Evolutionary conservation across 164 flowering plant species (phyloP).

Genomic region (Aristolochia contorta): DNA sequence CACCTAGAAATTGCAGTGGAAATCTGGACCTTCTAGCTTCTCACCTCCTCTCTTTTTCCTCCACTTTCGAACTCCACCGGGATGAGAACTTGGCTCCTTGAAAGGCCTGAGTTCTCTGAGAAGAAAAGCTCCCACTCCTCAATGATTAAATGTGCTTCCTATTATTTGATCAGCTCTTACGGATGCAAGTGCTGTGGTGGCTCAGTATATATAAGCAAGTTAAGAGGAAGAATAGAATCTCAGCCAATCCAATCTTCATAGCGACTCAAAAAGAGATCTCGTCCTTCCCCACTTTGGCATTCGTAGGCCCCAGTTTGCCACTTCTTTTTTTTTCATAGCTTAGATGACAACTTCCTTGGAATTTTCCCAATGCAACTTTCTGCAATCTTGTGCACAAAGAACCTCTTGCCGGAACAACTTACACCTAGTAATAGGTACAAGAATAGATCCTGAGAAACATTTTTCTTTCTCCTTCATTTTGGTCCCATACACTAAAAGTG

Average conservation of each 20-base stretch:
- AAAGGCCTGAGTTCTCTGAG: too few relatives aligned
- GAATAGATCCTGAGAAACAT: constrained; percentile 49
- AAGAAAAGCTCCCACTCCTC: too few relatives aligned
- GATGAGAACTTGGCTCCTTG: too few relatives aligned
- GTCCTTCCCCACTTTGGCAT: constrained; percentile 33
- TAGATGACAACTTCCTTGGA: constrained; percentile 20
- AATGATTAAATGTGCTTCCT: constrained; percentile 6
- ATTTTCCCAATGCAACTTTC: constrained; percentile 24
- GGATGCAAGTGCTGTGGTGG: constrained; percentile 11
- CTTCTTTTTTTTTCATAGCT: constrained; percentile 28
- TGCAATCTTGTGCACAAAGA: constrained; percentile 6
- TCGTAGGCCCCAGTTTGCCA: constrained; percentile 22
- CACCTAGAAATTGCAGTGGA: neutral
- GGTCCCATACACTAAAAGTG: constrained; percentile 31
- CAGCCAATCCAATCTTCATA: constrained; percentile 54
- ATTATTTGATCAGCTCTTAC: constrained; percentile 19
- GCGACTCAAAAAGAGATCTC: constrained; percentile 53
- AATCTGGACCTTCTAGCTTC: constrained; percentile 1
- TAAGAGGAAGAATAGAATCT: constrained; percentile 46
- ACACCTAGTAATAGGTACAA: constrained; percentile 50
- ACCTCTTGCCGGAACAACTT: constrained; percentile 18
- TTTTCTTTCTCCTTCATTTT: constrained; percentile 22
- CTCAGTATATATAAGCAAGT: constrained; percentile 35
- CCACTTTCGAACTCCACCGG: too few relatives aligned
- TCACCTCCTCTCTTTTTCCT: neutral